These are phyloP conservation scores for Paecilomyces niveus DNA, from an alignment of 2,329 filamentous ascomycete species.

Conservation along the genomic window DNA sequence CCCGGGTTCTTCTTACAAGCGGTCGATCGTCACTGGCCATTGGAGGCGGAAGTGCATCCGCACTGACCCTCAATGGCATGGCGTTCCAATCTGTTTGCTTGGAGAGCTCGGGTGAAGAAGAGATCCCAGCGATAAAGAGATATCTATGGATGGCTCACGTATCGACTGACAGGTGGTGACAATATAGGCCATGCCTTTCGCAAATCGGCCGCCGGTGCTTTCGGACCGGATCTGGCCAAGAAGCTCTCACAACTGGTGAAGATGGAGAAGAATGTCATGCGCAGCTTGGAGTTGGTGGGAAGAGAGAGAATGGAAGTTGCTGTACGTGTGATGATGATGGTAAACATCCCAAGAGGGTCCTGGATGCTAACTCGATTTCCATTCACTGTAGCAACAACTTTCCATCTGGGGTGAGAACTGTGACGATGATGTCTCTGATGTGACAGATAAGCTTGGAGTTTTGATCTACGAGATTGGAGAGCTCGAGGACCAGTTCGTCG, in stretches of 20 bases:
- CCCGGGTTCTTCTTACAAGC: neutral
- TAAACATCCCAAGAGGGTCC: neutral
- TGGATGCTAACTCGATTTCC: constrained; percentile 11
- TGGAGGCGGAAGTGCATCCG: neutral
- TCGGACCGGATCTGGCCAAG: constrained; percentile 81
- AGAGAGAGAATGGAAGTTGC: constrained; percentile 98
- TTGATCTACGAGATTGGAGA: constrained; percentile 98
- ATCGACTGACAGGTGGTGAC: neutral
- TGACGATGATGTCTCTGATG: constrained; percentile 96
- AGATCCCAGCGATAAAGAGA: neutral
- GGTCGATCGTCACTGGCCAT: neutral
- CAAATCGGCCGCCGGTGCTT: constrained; percentile 45
- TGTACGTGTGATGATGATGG: constrained; percentile 51
- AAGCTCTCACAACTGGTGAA: constrained; percentile 97
- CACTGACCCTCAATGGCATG: neutral
- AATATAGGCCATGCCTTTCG: constrained; percentile 55
- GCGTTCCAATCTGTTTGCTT: neutral
- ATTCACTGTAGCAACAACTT: constrained; percentile 75
- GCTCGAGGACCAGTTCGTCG: constrained; percentile 95
- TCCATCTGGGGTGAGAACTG: constrained; percentile 94
- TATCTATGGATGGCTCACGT: neutral
- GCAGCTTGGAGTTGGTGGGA: constrained; percentile 89
- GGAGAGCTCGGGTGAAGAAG: neutral
- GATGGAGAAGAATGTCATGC: constrained; percentile 99
- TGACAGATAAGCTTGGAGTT: constrained; percentile 97